phyloP scores from a whole-genome alignment of 208 protist genomes.

The Leishmania mexicana region DNA sequence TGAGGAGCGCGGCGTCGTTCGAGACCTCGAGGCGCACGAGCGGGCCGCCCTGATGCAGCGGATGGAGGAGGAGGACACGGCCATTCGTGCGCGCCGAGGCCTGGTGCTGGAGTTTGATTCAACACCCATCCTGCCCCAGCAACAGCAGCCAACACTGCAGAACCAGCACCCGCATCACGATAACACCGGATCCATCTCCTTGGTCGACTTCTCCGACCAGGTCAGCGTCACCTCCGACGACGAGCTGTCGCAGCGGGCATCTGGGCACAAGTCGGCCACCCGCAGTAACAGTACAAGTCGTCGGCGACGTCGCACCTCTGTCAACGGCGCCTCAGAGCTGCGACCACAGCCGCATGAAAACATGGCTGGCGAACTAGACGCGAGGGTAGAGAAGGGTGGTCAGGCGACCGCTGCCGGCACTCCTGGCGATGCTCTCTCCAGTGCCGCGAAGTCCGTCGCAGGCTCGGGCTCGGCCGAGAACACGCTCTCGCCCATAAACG shows the following conservation, averaged over 20 bases:
- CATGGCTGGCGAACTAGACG: not conserved
- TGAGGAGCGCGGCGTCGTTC: slow-evolving; percentile 48
- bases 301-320: not conserved
- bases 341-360: not conserved
- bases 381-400: not conserved
- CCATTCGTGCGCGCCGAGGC: slow-evolving; percentile 33
- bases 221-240: slow-evolving; percentile 80
- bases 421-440: not conserved
- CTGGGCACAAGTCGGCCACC: slow-evolving; percentile 9
- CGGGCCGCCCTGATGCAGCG: slow-evolving; percentile 31
- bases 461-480: slow-evolving; percentile 6
- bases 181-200: not conserved
- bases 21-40: slow-evolving; percentile 39
- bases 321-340: not conserved
- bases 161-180: slow-evolving; percentile 11
- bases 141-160: not conserved
- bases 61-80: slow-evolving; percentile 47
- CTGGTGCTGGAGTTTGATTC: slow-evolving; percentile 55
- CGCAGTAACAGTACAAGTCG: slow-evolving; percentile 16
- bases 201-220: slow-evolving; percentile 35
- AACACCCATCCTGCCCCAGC: slow-evolving; percentile 28
- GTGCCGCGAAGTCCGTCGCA: not conserved
- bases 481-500: slow-evolving; percentile 24
- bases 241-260: slow-evolving; percentile 38
- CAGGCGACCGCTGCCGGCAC: not conserved